A percentile compares a stretch with the other conserved stretches of the same genome.
Evolutionary conservation across 1,284 basidiomycete genomes (phyloP).

Genomic region (Tylopilus sp.): DNA sequence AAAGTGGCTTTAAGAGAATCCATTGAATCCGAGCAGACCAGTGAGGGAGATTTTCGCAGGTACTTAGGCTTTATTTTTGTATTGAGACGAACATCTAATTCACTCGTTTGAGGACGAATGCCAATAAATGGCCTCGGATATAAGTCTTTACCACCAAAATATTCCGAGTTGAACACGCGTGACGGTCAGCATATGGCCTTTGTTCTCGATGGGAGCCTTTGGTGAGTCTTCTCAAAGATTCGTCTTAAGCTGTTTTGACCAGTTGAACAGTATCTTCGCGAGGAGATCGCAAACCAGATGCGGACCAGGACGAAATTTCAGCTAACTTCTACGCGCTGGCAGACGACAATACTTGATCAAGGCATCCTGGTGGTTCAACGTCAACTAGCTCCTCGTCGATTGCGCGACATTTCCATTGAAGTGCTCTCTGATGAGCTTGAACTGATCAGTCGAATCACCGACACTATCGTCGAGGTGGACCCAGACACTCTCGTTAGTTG

Average conservation of each 20-base stretch:
- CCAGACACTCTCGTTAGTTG: slow-evolving; percentile 95
- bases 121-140: slow-evolving; percentile 78
- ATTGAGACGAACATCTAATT: not conserved
- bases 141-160: slow-evolving; percentile 63
- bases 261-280: slow-evolving; percentile 66
- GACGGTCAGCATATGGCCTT: slow-evolving; percentile 84
- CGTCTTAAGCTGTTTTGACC: not conserved
- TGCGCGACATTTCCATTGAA: slow-evolving; percentile 63
- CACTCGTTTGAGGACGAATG: slow-evolving; percentile 65
- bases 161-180: slow-evolving; percentile 56
- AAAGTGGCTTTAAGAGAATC: slow-evolving; percentile 59
- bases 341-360: slow-evolving; percentile 54
- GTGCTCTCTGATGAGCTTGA: slow-evolving; percentile 83
- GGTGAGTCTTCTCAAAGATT: slow-evolving; percentile 56
- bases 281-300: slow-evolving; percentile 75
- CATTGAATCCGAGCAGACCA: slow-evolving; percentile 23
- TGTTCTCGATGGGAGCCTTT: slow-evolving; percentile 88
- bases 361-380: slow-evolving; percentile 72
- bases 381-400: slow-evolving; percentile 50
- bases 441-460: slow-evolving; percentile 83
- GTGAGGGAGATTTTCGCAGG: slow-evolving; percentile 63
- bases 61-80: slow-evolving; percentile 29
- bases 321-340: slow-evolving; percentile 80
- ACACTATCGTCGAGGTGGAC: slow-evolving; percentile 83
- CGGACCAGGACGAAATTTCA: slow-evolving; percentile 77